Evolutionary conservation across 2,329 filamentous ascomycete genomes (phyloP).

Genomic region (Biscogniauxia marginata): DNA sequence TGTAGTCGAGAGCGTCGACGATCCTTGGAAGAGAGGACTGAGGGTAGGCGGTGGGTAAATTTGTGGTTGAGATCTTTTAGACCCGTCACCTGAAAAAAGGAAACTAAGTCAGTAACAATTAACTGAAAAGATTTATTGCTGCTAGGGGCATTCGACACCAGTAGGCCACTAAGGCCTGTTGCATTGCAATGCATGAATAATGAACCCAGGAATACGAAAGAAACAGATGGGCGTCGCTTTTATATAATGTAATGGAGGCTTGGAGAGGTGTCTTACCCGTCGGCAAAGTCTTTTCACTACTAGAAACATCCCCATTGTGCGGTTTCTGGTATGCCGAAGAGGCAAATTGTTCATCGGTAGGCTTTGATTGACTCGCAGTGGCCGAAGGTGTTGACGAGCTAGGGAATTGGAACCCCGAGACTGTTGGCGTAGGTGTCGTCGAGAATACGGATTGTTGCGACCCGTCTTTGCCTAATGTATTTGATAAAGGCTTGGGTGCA

Average conservation of each 20-base stretch:
- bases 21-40: neutral
- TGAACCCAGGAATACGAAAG: neutral
- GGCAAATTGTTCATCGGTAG: neutral
- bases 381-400: neutral
- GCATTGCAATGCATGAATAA: neutral
- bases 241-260: neutral
- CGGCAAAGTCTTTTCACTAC: neutral
- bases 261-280: neutral
- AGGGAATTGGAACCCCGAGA: neutral
- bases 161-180: too few relatives aligned
- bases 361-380: neutral
- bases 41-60: too few relatives aligned
- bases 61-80: neutral
- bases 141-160: too few relatives aligned
- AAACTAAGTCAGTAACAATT: neutral
- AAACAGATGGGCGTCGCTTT: neutral
- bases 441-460: neutral
- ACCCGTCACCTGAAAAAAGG: neutral
- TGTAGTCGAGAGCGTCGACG: too few relatives aligned
- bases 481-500: neutral
- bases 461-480: neutral
- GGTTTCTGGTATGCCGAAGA: neutral
- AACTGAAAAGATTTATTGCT: too few relatives aligned
- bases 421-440: neutral
- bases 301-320: neutral